Evolutionary conservation across 1,139 yeast genomes (phyloP).

Genomic region (Protomyces lactucae-debilis): DNA sequence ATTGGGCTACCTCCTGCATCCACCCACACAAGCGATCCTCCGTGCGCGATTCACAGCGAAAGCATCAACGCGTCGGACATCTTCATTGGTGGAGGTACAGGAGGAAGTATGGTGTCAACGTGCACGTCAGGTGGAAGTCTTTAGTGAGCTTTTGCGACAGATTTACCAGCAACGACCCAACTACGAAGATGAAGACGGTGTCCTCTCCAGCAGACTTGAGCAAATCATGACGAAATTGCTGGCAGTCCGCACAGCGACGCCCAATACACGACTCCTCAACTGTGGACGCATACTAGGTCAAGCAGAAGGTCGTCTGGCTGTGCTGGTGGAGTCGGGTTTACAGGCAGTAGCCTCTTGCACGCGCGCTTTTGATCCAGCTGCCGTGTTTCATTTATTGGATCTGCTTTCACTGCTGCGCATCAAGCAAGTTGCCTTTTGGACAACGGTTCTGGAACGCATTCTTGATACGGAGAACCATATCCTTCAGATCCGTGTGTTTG

Average conservation of each 20-base stretch:
- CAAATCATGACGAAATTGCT: constrained; percentile 12
- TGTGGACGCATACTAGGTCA: neutral
- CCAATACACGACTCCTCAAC: constrained; percentile 11
- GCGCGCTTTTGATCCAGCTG: constrained; percentile 15
- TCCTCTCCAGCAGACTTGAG: constrained; percentile 14
- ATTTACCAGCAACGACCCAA: neutral
- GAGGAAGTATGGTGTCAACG: constrained; percentile 13
- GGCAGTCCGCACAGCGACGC: constrained; percentile 1
- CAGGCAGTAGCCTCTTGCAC: neutral
- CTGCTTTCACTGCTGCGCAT: constrained; percentile 2
- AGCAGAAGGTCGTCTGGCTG: constrained; percentile 6
- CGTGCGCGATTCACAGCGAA: constrained; percentile 12
- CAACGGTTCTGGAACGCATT: constrained; percentile 1
- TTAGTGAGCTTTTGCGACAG: constrained; percentile 8
- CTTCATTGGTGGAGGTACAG: neutral
- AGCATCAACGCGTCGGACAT: neutral
- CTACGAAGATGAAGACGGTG: neutral
- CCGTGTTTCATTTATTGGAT: constrained; percentile 11
- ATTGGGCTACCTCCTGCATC: constrained; percentile 11
- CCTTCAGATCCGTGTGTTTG: constrained; percentile 15
- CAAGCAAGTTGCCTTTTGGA: constrained; percentile 5
- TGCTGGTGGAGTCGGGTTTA: constrained; percentile 4
- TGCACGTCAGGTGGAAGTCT: constrained; percentile 12
- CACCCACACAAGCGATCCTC: constrained; percentile 3
- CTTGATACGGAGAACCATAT: constrained; percentile 18